Conservation (phyloP, 2,329 filamentous ascomycete species). For the Pseudogymnoascus sp. region DNA sequence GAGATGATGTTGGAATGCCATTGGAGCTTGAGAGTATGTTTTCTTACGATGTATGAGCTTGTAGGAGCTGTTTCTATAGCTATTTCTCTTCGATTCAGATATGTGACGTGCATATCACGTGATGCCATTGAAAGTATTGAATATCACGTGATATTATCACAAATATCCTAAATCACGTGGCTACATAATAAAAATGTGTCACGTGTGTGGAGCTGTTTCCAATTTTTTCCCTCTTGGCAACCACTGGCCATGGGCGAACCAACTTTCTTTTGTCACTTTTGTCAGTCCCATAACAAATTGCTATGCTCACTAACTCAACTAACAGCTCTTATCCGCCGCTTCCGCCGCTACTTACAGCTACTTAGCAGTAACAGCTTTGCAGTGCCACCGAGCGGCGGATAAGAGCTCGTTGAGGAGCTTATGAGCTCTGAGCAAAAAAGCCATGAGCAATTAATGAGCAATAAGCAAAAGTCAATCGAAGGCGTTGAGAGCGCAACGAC, state of each 20-base stretch:
- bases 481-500: neutral
- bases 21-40: neutral
- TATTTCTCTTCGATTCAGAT: neutral
- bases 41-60: neutral
- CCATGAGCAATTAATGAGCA: neutral
- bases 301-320: neutral
- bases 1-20: neutral
- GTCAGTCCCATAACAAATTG: constrained; percentile 1
- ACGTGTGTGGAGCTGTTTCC: neutral
- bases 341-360: constrained; percentile 5
- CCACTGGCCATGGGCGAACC: neutral
- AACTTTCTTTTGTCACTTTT: neutral
- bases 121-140: neutral
- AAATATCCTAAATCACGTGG: too few relatives aligned
- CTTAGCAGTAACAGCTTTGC: neutral
- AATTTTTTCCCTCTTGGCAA: neutral
- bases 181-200: neutral
- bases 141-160: neutral
- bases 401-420: constrained; percentile 1
- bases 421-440: neutral
- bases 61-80: neutral
- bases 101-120: neutral
- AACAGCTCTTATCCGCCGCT: constrained; percentile 2
- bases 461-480: constrained; percentile 7
- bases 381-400: neutral